Percentiles rank a stretch among this genome's conserved stretches.
Conservation (phyloP, 768 basidiomycete genomes). For the Russula ochroleuca region DNA sequence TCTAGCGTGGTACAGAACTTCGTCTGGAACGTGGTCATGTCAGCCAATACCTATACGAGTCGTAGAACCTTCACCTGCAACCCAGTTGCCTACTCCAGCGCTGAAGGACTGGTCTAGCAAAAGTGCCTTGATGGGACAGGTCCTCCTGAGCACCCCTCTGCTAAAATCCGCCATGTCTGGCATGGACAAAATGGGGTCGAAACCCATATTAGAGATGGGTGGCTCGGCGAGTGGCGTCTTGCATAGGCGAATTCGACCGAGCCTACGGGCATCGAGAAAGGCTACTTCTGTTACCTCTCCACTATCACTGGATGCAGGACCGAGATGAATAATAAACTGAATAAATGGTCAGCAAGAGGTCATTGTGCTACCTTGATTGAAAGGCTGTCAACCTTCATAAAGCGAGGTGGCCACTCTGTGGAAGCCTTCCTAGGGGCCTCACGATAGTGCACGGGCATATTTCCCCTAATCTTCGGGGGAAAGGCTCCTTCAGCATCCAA, state of each 20-base stretch:
- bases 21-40: slow-evolving; percentile 40
- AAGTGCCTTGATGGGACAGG: slow-evolving; percentile 69
- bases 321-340: slow-evolving; percentile 61
- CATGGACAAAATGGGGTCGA: slow-evolving; percentile 73
- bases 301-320: slow-evolving; percentile 29
- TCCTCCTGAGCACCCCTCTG: slow-evolving; percentile 45
- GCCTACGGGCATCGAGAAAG: slow-evolving; percentile 66
- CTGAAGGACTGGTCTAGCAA: slow-evolving; percentile 76
- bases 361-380: not conserved
- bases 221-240: slow-evolving; percentile 54
- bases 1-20: slow-evolving; percentile 68
- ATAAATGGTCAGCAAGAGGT: not conserved
- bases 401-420: slow-evolving; percentile 61
- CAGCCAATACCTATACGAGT: not conserved
- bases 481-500: slow-evolving; percentile 4
- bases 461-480: slow-evolving; percentile 46
- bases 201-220: slow-evolving; percentile 68
- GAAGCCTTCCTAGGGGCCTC: slow-evolving; percentile 40
- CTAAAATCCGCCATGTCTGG: slow-evolving; percentile 52
- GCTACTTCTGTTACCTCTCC: slow-evolving; percentile 49
- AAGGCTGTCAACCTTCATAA: slow-evolving; percentile 49
- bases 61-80: slow-evolving; percentile 49
- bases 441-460: slow-evolving; percentile 47
- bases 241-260: slow-evolving; percentile 65
- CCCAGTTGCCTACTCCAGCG: slow-evolving; percentile 80